A percentile compares a stretch with the other conserved stretches of the same genome.
Evolutionary conservation across 768 basidiomycete genomes (phyloP).

Genomic region (Rhizopogon vinicolor): DNA sequence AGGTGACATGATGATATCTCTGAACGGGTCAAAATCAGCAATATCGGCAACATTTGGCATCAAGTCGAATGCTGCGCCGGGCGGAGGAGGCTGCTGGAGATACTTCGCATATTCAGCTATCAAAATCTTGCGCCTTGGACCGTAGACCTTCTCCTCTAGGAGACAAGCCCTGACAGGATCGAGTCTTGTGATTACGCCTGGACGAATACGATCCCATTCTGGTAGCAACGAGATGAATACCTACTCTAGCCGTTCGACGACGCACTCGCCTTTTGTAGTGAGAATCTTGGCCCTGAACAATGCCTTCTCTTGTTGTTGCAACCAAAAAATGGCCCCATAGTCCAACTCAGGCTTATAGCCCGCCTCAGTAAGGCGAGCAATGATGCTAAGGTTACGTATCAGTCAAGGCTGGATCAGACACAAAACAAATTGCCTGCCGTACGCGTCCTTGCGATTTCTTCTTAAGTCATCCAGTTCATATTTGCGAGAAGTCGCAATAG

Average conservation of each 20-base stretch:
- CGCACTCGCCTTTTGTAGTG: neutral
- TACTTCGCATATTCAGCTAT: neutral
- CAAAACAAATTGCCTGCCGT: neutral
- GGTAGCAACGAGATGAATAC: neutral
- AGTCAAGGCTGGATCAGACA: neutral
- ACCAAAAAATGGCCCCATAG: neutral
- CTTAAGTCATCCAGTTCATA: neutral
- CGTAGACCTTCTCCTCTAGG: neutral
- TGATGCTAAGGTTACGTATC: neutral
- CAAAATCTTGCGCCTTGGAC: neutral
- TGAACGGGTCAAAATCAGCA: neutral
- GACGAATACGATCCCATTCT: constrained; percentile 1
- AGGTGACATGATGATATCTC: neutral
- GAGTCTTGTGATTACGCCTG: neutral
- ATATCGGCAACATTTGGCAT: neutral
- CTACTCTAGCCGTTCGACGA: neutral
- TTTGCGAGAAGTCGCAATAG: neutral
- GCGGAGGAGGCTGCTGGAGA: neutral
- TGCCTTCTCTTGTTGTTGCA: too few species aligned
- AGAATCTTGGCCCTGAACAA: neutral
- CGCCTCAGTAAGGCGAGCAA: neutral
- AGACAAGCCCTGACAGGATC: neutral
- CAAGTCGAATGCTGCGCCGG: neutral
- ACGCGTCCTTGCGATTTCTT: neutral
- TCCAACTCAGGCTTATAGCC: neutral